These are phyloP conservation scores for Coffea humblotiana DNA, from an alignment of 305 asterid species.

Conservation along the genomic window DNA sequence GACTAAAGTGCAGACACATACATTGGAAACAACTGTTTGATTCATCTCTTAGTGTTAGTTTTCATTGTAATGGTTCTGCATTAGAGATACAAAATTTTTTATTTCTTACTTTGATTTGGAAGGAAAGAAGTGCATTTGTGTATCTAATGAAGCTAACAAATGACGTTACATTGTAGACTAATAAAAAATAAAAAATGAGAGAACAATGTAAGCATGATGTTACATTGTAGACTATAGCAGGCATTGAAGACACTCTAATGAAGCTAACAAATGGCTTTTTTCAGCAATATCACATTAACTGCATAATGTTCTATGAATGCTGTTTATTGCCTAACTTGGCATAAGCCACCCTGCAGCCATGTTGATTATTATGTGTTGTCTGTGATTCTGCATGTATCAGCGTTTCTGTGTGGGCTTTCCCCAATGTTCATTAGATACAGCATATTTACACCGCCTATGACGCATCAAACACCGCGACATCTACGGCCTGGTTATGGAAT, in stretches of 20 bases:
- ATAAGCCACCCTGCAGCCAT: neutral
- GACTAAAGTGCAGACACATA: slow-evolving; percentile 21
- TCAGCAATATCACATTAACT: neutral
- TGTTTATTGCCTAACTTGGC: neutral
- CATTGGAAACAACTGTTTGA: neutral
- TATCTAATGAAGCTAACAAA: neutral
- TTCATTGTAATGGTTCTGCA: neutral
- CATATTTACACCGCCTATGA: slow-evolving; percentile 82
- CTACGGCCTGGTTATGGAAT: slow-evolving; percentile 92
- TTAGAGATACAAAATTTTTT: neutral
- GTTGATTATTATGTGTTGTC: neutral
- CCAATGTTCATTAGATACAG: slow-evolving; percentile 55
- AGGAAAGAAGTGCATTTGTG: neutral
- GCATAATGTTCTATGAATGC: neutral
- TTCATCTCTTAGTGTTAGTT: neutral
- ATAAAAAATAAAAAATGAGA: too few relatives aligned
- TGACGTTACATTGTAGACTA: too few relatives aligned
- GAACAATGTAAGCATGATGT: neutral
- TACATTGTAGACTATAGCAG: neutral
- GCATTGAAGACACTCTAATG: neutral
- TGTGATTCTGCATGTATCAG: slow-evolving; percentile 39
- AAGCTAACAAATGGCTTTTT: neutral
- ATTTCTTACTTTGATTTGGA: neutral
- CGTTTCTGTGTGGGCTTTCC: slow-evolving; percentile 80
- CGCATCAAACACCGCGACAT: slow-evolving; percentile 50